These are phyloP conservation scores for Clarireedia paspali DNA, from an alignment of 2,329 filamentous ascomycete genomes.

Conservation along the genomic window DNA sequence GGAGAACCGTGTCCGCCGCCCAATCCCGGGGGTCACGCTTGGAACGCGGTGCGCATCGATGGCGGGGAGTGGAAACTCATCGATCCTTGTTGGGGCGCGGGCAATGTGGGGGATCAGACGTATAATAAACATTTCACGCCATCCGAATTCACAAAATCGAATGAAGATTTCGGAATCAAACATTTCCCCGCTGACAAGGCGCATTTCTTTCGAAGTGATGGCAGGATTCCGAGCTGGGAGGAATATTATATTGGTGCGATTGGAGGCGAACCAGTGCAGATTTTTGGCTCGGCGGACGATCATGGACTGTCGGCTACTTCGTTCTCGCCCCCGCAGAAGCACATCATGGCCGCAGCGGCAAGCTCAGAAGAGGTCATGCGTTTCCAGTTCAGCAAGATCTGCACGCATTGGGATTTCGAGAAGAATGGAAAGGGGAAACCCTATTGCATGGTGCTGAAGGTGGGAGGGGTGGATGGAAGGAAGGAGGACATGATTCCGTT, in stretches of 20 bases:
- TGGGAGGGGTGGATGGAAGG: constrained; percentile 58
- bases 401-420: constrained; percentile 75
- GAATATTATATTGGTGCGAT: constrained; percentile 66
- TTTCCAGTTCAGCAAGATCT: constrained; percentile 74
- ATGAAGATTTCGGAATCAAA: constrained; percentile 71
- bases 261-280: constrained; percentile 38
- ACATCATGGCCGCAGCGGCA: constrained; percentile 44
- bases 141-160: constrained; percentile 49
- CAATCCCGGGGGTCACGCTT: constrained; percentile 65
- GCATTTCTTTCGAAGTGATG: constrained; percentile 70
- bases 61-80: constrained; percentile 84
- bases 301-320: constrained; percentile 48
- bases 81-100: constrained; percentile 90
- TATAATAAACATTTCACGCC: constrained; percentile 67
- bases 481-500: constrained; percentile 64
- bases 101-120: constrained; percentile 47
- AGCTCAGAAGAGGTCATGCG: constrained; percentile 53
- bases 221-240: constrained; percentile 63
- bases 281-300: constrained; percentile 37
- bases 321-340: constrained; percentile 52
- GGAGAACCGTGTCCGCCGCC: constrained; percentile 60
- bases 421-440: constrained; percentile 57
- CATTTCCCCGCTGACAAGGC: constrained; percentile 68
- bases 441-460: constrained; percentile 61
- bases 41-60: constrained; percentile 89